These are phyloP conservation scores for Podaxis mareebaensis DNA, from an alignment of 768 basidiomycete genomes.

Conservation along the genomic window DNA sequence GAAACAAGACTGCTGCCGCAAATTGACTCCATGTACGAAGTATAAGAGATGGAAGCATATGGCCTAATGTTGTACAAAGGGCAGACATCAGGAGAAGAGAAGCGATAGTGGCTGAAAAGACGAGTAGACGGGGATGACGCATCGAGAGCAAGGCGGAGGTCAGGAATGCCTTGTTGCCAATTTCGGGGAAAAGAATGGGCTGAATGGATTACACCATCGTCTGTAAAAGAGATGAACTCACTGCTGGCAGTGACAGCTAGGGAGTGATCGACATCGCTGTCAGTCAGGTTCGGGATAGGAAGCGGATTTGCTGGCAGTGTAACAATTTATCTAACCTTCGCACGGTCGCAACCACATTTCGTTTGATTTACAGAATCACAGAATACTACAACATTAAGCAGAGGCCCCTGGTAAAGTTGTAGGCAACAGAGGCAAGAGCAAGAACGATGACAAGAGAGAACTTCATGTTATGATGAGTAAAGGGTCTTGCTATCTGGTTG, in stretches of 20 bases:
- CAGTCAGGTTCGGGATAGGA: background rate
- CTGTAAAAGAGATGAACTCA: conserved; percentile 23
- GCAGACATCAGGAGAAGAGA: conserved; percentile 93
- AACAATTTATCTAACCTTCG: background rate
- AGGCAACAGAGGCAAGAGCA: background rate
- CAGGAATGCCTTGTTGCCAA: conserved; percentile 96
- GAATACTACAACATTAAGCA: no score
- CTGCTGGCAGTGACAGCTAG: background rate
- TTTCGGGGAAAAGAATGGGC: conserved; percentile 92
- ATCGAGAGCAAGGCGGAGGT: conserved; percentile 84
- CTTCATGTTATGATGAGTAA: background rate
- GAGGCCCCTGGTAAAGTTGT: background rate
- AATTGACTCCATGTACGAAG: conserved; percentile 68
- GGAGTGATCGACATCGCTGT: conserved; percentile 5
- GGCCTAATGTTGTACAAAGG: conserved; percentile 91
- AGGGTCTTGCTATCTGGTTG: background rate
- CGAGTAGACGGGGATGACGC: conserved; percentile 82
- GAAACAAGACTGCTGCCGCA: conserved; percentile 81
- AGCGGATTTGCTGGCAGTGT: background rate
- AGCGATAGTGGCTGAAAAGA: conserved; percentile 86
- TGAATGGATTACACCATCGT: conserved; percentile 77
- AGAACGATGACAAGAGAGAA: background rate
- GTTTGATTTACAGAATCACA: no score
- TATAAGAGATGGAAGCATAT: conserved; percentile 82
- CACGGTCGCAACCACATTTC: background rate